Conservation (phyloP, 371 early-diverging fungal species). For the Mucor mucedo region DNA sequence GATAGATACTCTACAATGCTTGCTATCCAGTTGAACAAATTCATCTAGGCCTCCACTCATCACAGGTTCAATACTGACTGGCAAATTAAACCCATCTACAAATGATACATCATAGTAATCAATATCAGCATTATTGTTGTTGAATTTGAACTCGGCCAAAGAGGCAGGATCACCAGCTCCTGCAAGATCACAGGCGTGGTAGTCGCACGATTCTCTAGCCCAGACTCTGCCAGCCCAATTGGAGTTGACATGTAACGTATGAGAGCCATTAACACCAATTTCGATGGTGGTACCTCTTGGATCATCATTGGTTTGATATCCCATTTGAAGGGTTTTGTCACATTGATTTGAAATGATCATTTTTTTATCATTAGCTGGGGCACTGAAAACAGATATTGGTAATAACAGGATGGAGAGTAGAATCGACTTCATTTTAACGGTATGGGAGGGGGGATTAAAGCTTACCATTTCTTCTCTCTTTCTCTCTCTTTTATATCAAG, state of each 20-base stretch:
- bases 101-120: conserved; percentile 52
- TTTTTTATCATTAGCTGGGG: conserved; percentile 9
- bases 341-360: conserved; percentile 28
- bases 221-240: conserved; percentile 44
- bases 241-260: conserved; percentile 13
- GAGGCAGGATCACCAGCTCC: conserved; percentile 40
- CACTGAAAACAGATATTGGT: background rate
- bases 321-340: conserved; percentile 24
- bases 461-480: background rate
- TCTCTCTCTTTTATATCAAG: no score
- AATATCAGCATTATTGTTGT: conserved; percentile 21
- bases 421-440: background rate
- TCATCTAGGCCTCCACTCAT: conserved; percentile 5
- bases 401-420: background rate
- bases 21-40: background rate
- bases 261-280: conserved; percentile 5
- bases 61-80: conserved; percentile 28
- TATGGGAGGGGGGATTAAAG: background rate
- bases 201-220: conserved; percentile 39
- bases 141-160: conserved; percentile 48
- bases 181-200: conserved; percentile 29
- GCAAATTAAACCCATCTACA: conserved; percentile 38
- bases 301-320: conserved; percentile 36
- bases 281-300: conserved; percentile 12
- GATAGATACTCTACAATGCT: conserved; percentile 24